Base-by-base conservation (phyloP, 2,329 filamentous ascomycete species). In the Plenodomus tracheiphilus region DNA sequence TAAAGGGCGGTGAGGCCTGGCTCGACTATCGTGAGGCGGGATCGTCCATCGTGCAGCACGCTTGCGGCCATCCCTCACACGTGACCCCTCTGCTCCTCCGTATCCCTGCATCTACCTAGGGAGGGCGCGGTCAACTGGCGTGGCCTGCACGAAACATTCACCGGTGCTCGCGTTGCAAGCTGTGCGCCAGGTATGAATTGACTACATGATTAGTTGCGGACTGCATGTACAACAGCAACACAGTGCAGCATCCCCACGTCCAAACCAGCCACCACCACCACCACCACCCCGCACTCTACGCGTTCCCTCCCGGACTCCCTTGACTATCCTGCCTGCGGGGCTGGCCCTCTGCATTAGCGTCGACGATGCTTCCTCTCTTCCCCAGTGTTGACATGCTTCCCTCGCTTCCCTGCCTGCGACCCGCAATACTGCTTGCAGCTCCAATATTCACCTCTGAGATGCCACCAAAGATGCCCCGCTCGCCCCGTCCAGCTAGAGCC, bases 401-500 rank as follows among this genome's bases (percentile, higher is more conserved):
- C 46, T 69, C 65, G 40, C 64, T 68, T 1, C 62, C 66, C 51
- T 67, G 63, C 22, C 67, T 64, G 21, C 64, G 54, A 8, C 64
- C 66, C 22, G 63, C 64, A 41, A 70, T 66, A 4, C 62, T 61
- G 43, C 63, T 62, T 15, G 53, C 36, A 7, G 40, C 50, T 2
- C 52, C 53, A 37, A 59, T 44, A 2, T 46, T 41, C 51, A 51
- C 46, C 15, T 55, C 54, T 38, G 46, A 42, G 11, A 58, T 35
- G 11, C 51, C 45, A 15, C 49, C 43, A 17, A 43, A 43, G 32
- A 42, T 15, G 7, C 43, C 43, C 13, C 43, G 43, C 43, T 45
- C 35, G 10, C 58, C 51, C 42, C 55, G 43, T 2, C 53, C 58
- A 18, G 51, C 49, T 16, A 58, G 48, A 8, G 52, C 56, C 9